phyloP scores from a whole-genome alignment of 441 rosid genomes.

The Populus hybrid region DNA sequence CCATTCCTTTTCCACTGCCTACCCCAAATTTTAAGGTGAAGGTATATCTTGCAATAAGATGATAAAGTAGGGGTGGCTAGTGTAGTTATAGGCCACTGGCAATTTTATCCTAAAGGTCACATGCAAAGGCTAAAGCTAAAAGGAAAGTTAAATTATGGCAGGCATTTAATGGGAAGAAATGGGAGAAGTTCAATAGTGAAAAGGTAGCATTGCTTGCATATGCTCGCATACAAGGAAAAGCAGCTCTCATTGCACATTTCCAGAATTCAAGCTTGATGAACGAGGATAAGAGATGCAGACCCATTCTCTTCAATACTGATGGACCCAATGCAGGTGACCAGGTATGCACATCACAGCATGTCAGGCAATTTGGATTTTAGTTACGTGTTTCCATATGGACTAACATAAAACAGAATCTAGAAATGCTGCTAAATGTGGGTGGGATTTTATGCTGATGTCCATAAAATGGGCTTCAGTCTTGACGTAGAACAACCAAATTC shows the following conservation, averaged over 20 bases:
- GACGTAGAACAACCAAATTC: background rate
- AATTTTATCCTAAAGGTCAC: background rate
- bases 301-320: constrained; percentile 68
- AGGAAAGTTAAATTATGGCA: constrained; percentile 22
- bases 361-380: background rate
- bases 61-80: background rate
- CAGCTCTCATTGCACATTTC: constrained; percentile 69
- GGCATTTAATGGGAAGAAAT: constrained; percentile 73
- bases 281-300: constrained; percentile 73
- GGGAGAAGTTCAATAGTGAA: constrained; percentile 83
- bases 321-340: constrained; percentile 79
- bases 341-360: constrained; percentile 31
- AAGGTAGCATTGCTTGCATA: constrained; percentile 74
- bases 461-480: background rate
- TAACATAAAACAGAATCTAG: background rate
- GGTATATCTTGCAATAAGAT: background rate
- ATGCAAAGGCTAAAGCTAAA: constrained; percentile 12
- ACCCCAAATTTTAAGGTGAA: background rate
- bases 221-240: constrained; percentile 76
- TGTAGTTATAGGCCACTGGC: background rate
- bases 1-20: background rate
- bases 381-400: background rate
- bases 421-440: background rate
- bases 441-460: background rate
- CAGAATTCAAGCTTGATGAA: constrained; percentile 86